phyloP scores from a whole-genome alignment of 2,329 filamentous ascomycete genomes.

The Sclerotinia spermophila region DNA sequence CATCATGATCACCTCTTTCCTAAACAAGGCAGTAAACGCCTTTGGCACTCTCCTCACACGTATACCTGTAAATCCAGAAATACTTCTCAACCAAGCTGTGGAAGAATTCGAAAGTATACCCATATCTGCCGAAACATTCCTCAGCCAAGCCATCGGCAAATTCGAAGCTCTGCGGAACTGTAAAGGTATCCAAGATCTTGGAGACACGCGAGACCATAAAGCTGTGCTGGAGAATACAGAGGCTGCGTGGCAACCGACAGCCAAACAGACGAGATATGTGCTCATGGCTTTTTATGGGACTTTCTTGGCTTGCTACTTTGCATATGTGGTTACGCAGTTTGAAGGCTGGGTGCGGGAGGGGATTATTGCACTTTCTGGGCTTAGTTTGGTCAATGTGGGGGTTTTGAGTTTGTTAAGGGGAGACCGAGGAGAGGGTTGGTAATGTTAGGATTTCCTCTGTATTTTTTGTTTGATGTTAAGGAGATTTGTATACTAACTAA shows the following conservation, averaged over 20 bases:
- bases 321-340: background rate
- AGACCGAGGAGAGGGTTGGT: background rate
- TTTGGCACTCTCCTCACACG: background rate
- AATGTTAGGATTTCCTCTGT: background rate
- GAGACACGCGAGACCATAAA: background rate
- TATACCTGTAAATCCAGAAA: background rate
- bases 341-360: background rate
- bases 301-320: background rate
- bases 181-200: background rate
- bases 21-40: background rate
- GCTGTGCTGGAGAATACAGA: rapidly evolving
- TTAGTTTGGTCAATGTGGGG: background rate
- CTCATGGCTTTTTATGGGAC: background rate
- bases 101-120: background rate
- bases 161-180: background rate
- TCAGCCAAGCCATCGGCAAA: background rate
- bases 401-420: background rate
- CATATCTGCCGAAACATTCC: background rate
- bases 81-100: background rate
- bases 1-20: background rate
- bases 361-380: background rate
- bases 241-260: background rate
- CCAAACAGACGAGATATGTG: background rate
- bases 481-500: background rate
- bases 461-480: background rate